Evolutionary conservation across 2,329 filamentous ascomycete genomes (phyloP).

Genomic region (Fusarium sp.): DNA sequence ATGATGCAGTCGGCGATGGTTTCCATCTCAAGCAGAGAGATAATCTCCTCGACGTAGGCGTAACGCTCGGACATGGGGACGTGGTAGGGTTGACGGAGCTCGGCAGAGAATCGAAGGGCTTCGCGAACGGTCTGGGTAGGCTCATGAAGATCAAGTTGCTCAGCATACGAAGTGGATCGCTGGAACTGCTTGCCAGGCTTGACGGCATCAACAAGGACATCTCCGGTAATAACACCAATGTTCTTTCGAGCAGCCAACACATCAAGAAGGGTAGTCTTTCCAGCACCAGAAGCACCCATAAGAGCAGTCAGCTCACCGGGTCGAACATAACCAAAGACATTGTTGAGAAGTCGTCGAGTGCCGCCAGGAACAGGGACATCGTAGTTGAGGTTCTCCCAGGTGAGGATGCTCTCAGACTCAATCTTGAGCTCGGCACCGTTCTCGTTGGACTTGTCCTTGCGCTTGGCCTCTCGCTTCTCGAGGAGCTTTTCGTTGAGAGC

Average conservation of each 20-base stretch:
- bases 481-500: conserved; percentile 72
- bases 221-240: conserved; percentile 68
- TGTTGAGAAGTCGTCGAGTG: conserved; percentile 65
- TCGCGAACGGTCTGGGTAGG: conserved; percentile 72
- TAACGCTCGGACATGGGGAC: conserved; percentile 67
- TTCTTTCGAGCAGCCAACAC: conserved; percentile 74
- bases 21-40: conserved; percentile 69
- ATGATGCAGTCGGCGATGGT: conserved; percentile 69
- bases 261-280: conserved; percentile 87
- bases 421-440: conserved; percentile 65
- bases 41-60: conserved; percentile 71
- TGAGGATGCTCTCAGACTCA: conserved; percentile 75
- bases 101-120: conserved; percentile 71
- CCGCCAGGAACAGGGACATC: conserved; percentile 71
- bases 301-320: conserved; percentile 82
- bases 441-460: conserved; percentile 59
- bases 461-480: conserved; percentile 68
- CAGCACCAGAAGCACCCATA: conserved; percentile 87
- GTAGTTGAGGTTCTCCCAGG: conserved; percentile 89
- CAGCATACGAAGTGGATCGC: conserved; percentile 70
- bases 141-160: conserved; percentile 73
- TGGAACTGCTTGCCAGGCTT: conserved; percentile 71
- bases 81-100: conserved; percentile 67
- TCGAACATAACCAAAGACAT: conserved; percentile 76
- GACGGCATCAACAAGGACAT: conserved; percentile 67